phyloP scores from a whole-genome alignment of 2,329 filamentous ascomycete genomes.

The Claviceps spartinae region DNA sequence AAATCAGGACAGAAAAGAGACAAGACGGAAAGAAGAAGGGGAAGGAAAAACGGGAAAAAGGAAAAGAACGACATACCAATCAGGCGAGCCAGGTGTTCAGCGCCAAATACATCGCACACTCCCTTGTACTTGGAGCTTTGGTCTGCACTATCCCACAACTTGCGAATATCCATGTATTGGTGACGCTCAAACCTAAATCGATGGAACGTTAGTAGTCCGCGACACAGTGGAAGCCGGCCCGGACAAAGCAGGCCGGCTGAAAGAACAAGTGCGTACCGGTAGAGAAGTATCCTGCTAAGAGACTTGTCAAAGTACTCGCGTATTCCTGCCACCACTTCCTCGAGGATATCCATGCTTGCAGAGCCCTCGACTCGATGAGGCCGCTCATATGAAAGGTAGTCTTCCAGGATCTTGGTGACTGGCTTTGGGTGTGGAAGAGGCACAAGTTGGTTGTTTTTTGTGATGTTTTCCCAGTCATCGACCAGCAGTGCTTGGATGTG shows the following conservation, averaged over 20 bases:
- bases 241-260: neutral
- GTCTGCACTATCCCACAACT: constrained; percentile 49
- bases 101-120: constrained; percentile 75
- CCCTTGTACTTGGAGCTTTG: constrained; percentile 56
- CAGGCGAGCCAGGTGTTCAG: constrained; percentile 79
- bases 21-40: no score
- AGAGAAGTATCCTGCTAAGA: constrained; percentile 77
- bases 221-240: neutral
- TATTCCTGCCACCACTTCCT: constrained; percentile 76
- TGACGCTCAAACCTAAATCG: constrained; percentile 67
- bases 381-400: constrained; percentile 62
- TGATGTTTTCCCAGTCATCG: constrained; percentile 98
- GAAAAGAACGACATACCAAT: constrained; percentile 49
- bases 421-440: constrained; percentile 66
- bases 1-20: neutral
- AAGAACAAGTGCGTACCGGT: constrained; percentile 37
- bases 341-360: constrained; percentile 69
- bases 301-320: constrained; percentile 90
- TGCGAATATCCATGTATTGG: constrained; percentile 69
- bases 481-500: constrained; percentile 84
- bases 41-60: neutral
- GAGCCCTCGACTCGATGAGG: constrained; percentile 51
- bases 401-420: constrained; percentile 63
- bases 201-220: neutral
- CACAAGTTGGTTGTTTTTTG: constrained; percentile 84